These are phyloP conservation scores for Chlorella sorokiniana DNA, from an alignment of 139 green algal genomes.

Conservation along the genomic window DNA sequence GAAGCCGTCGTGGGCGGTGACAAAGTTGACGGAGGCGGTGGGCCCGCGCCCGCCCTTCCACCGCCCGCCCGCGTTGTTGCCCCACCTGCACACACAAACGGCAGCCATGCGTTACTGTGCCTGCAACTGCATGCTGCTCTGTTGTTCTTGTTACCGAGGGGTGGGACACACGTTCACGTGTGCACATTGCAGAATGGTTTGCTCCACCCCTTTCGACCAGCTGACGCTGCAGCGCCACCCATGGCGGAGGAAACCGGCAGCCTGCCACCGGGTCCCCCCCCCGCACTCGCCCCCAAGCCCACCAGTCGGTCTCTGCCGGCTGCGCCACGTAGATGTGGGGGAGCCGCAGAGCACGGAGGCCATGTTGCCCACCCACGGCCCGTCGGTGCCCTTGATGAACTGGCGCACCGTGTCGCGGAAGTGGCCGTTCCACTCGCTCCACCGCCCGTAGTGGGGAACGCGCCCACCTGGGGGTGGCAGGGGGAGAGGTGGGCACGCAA, in stretches of 20 bases:
- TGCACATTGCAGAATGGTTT: too few relatives aligned
- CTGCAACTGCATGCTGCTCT: background rate
- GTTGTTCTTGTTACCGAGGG: too few relatives aligned
- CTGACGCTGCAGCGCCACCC: too few relatives aligned
- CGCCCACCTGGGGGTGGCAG: constrained; percentile 79
- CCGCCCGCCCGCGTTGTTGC: constrained; percentile 70
- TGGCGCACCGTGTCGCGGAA: constrained; percentile 92
- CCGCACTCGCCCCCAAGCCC: background rate
- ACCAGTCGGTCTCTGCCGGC: constrained; percentile 57
- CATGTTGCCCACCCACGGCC: constrained; percentile 80
- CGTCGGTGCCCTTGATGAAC: constrained; percentile 93
- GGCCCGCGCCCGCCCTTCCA: constrained; percentile 82
- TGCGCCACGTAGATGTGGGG: constrained; percentile 80
- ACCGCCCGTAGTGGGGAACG: constrained; percentile 96
- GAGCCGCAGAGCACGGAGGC: constrained; percentile 79
- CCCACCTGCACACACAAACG: constrained; percentile 68
- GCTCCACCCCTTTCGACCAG: too few relatives aligned
- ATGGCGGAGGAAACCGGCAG: too few relatives aligned
- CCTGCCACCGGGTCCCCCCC: background rate
- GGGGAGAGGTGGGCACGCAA: background rate
- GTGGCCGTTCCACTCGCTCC: constrained; percentile 97
- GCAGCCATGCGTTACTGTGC: background rate
- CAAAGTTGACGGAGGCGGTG: constrained; percentile 92
- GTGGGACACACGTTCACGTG: too few relatives aligned
- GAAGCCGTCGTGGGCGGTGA: constrained; percentile 98